phyloP scores from a whole-genome alignment of 106 monocot species.

The Acorus gramineus region DNA sequence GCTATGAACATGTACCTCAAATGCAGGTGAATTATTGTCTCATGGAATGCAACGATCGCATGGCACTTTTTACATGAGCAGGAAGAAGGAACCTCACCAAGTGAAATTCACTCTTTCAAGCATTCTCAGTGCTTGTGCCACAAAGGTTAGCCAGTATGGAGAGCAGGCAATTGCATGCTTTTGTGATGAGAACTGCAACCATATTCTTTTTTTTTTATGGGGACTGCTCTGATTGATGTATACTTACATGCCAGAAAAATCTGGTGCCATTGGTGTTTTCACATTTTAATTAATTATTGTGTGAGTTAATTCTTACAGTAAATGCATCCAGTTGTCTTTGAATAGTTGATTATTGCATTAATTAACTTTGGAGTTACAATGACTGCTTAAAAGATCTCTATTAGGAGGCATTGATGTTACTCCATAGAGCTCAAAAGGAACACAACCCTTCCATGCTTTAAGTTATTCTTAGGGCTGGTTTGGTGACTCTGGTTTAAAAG shows the following conservation, averaged over 20 bases:
- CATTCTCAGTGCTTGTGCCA: conserved; percentile 40
- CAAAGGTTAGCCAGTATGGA: conserved; percentile 16
- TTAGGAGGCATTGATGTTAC: conserved; percentile 33
- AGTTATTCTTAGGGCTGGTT: conserved; percentile 38
- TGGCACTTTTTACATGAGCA: conserved; percentile 16
- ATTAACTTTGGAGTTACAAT: conserved; percentile 48
- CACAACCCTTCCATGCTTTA: conserved; percentile 41
- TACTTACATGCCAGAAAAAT: conserved; percentile 40
- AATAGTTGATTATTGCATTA: too few species aligned
- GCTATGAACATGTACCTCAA: conserved; percentile 47
- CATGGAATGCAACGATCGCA: conserved; percentile 54
- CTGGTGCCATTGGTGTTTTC: conserved; percentile 24
- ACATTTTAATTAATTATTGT: too few species aligned
- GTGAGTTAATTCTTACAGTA: too few species aligned
- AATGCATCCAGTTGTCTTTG: too few species aligned
- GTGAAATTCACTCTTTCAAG: conserved; percentile 55
- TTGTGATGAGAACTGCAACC: conserved; percentile 32
- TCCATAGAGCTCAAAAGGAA: conserved; percentile 26
- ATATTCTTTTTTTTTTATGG: conserved; percentile 44
- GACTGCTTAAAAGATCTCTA: conserved; percentile 41
- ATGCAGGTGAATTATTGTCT: conserved; percentile 35
- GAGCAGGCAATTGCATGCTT: conserved; percentile 44
- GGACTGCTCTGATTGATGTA: conserved; percentile 49
- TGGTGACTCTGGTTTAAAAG: too few species aligned
- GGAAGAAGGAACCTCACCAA: conserved; percentile 18